phyloP scores from a whole-genome alignment of 306 rosid genomes.

The Pyrus communis region DNA sequence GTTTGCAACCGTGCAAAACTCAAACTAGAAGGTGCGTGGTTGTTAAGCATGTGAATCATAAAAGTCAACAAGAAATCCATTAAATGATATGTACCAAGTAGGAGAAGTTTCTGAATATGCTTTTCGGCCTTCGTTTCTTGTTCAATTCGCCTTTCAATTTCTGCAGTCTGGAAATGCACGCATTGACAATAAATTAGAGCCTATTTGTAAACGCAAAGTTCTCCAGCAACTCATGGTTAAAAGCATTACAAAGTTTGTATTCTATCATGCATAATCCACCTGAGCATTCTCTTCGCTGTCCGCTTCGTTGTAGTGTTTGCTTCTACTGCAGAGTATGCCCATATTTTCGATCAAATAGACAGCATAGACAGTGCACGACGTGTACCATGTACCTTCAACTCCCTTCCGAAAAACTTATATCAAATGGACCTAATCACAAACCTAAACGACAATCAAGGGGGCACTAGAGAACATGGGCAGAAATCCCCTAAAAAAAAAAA shows the following conservation, averaged over 20 bases:
- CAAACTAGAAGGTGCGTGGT: background rate
- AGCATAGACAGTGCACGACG: constrained; percentile 61
- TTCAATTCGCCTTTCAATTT: constrained; percentile 88
- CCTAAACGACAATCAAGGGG: constrained; percentile 21
- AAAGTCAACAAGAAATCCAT: constrained; percentile 4
- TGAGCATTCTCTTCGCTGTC: constrained; percentile 77
- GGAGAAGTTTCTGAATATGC: constrained; percentile 88
- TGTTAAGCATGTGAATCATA: constrained; percentile 4
- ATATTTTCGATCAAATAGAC: constrained; percentile 58
- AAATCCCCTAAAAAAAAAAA: background rate
- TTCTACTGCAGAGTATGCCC: constrained; percentile 95
- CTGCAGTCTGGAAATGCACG: constrained; percentile 67
- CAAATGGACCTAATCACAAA: constrained; percentile 38
- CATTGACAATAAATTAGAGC: constrained; percentile 13
- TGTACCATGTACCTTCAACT: constrained; percentile 25
- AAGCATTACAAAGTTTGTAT: background rate
- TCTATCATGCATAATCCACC: constrained; percentile 30
- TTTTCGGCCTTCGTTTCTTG: constrained; percentile 89
- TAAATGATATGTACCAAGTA: constrained; percentile 56
- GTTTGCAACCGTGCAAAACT: background rate
- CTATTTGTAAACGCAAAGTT: background rate
- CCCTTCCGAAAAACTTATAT: constrained; percentile 22
- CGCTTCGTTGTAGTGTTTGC: constrained; percentile 54
- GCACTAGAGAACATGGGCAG: background rate
- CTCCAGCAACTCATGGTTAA: background rate